Base-by-base conservation (phyloP, 2,329 filamentous ascomycete species). In the Dactylellina leptospora region DNA sequence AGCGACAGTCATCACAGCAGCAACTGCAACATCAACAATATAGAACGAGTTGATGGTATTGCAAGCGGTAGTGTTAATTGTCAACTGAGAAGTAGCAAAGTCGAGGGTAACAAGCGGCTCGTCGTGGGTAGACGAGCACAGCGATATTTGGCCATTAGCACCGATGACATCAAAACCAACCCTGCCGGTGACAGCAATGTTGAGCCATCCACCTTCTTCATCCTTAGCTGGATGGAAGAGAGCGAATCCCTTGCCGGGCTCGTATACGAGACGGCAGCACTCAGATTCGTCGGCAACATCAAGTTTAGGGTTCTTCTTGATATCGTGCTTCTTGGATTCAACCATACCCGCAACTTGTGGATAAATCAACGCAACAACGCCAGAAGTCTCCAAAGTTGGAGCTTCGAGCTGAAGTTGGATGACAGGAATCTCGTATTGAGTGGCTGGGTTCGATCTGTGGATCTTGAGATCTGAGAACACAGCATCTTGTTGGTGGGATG, bases 11-110 rank as follows among this genome's bases (percentile, higher is more conserved):
- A 77, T 55, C 1, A 77, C 64, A 0, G 76, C 75, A 2, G 75
- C 75, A 16, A 77, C 76, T n/a, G 74, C 75, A 3, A 77, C 76
- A 48, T 77, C 76, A 47, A 77, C 72, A 28, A 77, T 77, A 58
- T 77, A 75, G 38, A 76, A 74, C n/a, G 75, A 76, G 9, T 74
- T 73, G 22, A 77, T 76, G 9, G 72, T 74, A 10, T 63, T 70
- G 13, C 75, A 75, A 1, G 76, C 76, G 3, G 64, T 20, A 8
- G 76, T 76, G 60, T 77, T 74, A 45, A 77, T 56, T 16, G 74
- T 64, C 27, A 77, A 63, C 28, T 68, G 47, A 2, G 60, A 47
- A 1, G 63, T 73, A 20, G 56, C 48, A 47, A 77, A 76, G 47
- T 77, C 76, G 2, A 77, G 61, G 20, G 75, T 75, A n/a, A 73